A percentile compares a stretch with the other conserved stretches of the same genome.
phyloP scores from a whole-genome alignment of 1,139 yeast species.

The Candida labiduridarum region DNA sequence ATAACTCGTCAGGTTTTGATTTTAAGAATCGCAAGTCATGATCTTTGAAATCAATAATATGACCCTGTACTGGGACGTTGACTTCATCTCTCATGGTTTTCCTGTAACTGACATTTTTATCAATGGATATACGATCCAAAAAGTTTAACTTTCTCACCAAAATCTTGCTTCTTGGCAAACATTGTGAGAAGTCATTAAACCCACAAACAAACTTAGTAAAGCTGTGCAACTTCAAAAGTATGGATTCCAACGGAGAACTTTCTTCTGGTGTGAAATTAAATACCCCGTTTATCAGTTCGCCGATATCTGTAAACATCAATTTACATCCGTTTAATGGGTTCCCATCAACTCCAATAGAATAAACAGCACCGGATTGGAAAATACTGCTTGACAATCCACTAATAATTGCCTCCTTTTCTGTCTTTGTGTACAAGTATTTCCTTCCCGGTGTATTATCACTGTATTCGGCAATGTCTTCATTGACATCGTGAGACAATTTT shows the following conservation, averaged over 20 bases:
- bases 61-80: slow-evolving; percentile 26
- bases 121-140: slow-evolving; percentile 16
- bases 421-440: slow-evolving; percentile 6
- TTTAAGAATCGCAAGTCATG: slow-evolving; percentile 38
- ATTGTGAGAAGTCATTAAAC: slow-evolving; percentile 11
- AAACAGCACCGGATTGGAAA: slow-evolving; percentile 19
- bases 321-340: slow-evolving; percentile 9
- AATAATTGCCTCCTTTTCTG: slow-evolving; percentile 23
- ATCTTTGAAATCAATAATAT: slow-evolving; percentile 37
- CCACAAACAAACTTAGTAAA: slow-evolving; percentile 20
- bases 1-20: slow-evolving; percentile 11
- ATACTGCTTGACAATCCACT: slow-evolving; percentile 20
- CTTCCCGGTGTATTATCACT: not conserved
- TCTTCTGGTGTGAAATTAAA: slow-evolving; percentile 10
- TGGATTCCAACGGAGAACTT: slow-evolving; percentile 10
- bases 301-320: slow-evolving; percentile 14
- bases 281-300: slow-evolving; percentile 10
- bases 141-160: slow-evolving; percentile 18
- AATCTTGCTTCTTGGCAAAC: slow-evolving; percentile 13
- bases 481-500: slow-evolving; percentile 6
- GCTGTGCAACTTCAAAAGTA: slow-evolving; percentile 16
- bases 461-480: not conserved
- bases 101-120: slow-evolving; percentile 10
- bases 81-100: slow-evolving; percentile 1
- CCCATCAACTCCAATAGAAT: slow-evolving; percentile 5